phyloP scores from a whole-genome alignment of 108 stramenopile species.

The Stephanodiscus minutulus region DNA sequence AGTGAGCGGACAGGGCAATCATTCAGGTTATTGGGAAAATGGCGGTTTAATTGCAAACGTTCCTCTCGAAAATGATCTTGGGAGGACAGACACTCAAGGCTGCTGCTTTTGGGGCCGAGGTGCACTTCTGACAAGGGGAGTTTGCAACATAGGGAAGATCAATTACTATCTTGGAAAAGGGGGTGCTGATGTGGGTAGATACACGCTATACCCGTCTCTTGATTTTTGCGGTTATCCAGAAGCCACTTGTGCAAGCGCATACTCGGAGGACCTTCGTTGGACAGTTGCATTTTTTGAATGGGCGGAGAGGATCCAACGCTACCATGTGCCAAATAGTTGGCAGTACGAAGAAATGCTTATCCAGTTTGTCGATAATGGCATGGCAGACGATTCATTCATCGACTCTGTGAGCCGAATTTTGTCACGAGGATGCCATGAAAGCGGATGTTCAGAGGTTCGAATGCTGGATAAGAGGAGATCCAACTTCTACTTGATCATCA shows the following conservation, averaged over 20 bases:
- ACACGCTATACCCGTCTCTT: slow-evolving; percentile 4
- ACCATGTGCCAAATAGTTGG: neutral
- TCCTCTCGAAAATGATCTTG: slow-evolving; percentile 25
- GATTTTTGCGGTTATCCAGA: slow-evolving; percentile 28
- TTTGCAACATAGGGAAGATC: slow-evolving; percentile 47
- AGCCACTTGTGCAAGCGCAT: slow-evolving; percentile 5
- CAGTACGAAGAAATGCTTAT: slow-evolving; percentile 8
- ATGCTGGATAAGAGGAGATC: slow-evolving; percentile 8
- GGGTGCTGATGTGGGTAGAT: slow-evolving; percentile 9
- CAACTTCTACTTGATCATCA: slow-evolving; percentile 12
- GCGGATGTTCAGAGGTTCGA: slow-evolving; percentile 4
- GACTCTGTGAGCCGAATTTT: slow-evolving; percentile 7
- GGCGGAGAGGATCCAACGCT: slow-evolving; percentile 24
- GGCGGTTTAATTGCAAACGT: slow-evolving; percentile 6
- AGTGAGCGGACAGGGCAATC: slow-evolving; percentile 14
- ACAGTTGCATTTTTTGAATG: slow-evolving; percentile 22
- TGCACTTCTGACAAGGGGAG: slow-evolving; percentile 15
- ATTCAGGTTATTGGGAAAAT: slow-evolving; percentile 53
- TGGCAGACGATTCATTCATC: slow-evolving; percentile 11
- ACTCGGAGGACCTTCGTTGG: slow-evolving; percentile 8
- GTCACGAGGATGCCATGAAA: slow-evolving; percentile 10
- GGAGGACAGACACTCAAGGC: slow-evolving; percentile 42
- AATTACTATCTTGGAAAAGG: slow-evolving; percentile 48
- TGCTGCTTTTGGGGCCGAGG: slow-evolving; percentile 44
- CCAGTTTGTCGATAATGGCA: slow-evolving; percentile 28